Conservation (phyloP, 1,139 yeast species). For the Nakaseomyces bracarensis region DNA sequence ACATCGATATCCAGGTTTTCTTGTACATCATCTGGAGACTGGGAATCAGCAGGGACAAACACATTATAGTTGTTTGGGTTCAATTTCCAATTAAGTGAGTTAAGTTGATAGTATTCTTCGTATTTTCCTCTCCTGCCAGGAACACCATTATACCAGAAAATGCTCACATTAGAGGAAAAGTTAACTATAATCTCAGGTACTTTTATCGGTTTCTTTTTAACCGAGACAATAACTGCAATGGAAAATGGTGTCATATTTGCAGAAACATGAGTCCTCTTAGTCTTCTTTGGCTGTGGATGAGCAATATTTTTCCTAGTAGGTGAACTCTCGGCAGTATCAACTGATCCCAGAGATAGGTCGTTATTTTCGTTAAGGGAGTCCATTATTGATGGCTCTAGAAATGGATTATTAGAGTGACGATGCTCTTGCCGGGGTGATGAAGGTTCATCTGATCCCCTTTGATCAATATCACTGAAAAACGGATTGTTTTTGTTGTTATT, state of each 20-base stretch:
- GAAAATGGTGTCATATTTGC: slow-evolving; percentile 21
- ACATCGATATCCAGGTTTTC: slow-evolving; percentile 11
- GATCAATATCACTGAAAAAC: background rate
- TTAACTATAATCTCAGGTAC: slow-evolving; percentile 25
- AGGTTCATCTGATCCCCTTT: background rate
- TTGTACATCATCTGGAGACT: slow-evolving; percentile 14
- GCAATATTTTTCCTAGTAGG: background rate
- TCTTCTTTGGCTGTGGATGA: background rate
- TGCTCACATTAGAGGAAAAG: slow-evolving; percentile 27
- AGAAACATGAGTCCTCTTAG: slow-evolving; percentile 1
- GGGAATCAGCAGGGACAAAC: slow-evolving; percentile 31
- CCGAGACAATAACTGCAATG: slow-evolving; percentile 22
- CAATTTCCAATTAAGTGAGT: slow-evolving; percentile 41
- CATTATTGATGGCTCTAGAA: slow-evolving; percentile 2
- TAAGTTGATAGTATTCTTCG: slow-evolving; percentile 41
- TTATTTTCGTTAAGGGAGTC: slow-evolving; percentile 8
- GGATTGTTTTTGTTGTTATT: slow-evolving; percentile 3
- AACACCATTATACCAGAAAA: slow-evolving; percentile 47
- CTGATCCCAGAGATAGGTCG: slow-evolving; percentile 6
- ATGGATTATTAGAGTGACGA: background rate
- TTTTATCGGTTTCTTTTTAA: slow-evolving; percentile 21
- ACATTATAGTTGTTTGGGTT: slow-evolving; percentile 39
- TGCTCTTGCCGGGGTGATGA: background rate
- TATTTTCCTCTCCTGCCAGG: slow-evolving; percentile 30
- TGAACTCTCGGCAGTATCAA: background rate